A percentile compares a stretch with the other conserved stretches of the same genome.
Evolutionary conservation across 257 asterid species (phyloP).

Genomic region (Nyctanthes arbortristis): DNA sequence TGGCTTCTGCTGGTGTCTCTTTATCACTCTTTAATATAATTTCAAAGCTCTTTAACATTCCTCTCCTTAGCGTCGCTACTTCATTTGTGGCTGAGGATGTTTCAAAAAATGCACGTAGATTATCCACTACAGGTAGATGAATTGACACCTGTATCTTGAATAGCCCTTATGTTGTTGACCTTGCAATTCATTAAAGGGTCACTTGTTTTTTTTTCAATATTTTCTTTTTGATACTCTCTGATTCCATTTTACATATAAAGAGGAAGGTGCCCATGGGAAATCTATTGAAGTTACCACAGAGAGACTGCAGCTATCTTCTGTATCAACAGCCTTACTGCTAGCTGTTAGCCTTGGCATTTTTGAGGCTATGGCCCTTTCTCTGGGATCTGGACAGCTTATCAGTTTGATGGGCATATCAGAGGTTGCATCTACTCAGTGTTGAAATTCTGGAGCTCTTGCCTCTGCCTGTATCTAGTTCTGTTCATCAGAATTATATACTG

Average conservation of each 20-base stretch:
- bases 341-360: slow-evolving; percentile 86
- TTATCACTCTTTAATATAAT: slow-evolving; percentile 77
- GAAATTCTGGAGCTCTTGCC: slow-evolving; percentile 1
- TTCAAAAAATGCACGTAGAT: slow-evolving; percentile 58
- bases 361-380: slow-evolving; percentile 69
- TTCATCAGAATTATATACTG: background rate
- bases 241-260: slow-evolving; percentile 28
- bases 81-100: slow-evolving; percentile 97
- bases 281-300: slow-evolving; percentile 30
- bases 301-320: slow-evolving; percentile 81
- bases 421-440: slow-evolving; percentile 40
- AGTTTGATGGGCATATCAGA: slow-evolving; percentile 83
- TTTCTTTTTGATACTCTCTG: slow-evolving; percentile 5
- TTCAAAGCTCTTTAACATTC: slow-evolving; percentile 86
- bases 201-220: slow-evolving; percentile 1
- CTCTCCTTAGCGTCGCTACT: slow-evolving; percentile 91
- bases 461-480: background rate
- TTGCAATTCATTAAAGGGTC: background rate
- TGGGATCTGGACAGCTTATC: slow-evolving; percentile 89
- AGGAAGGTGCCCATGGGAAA: slow-evolving; percentile 24
- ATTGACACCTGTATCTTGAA: background rate
- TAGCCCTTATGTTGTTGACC: background rate
- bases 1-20: slow-evolving; percentile 97
- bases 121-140: slow-evolving; percentile 52
- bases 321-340: slow-evolving; percentile 82